Base-by-base conservation (phyloP, 805 yeast genomes). In the Priceomyces castillae region DNA sequence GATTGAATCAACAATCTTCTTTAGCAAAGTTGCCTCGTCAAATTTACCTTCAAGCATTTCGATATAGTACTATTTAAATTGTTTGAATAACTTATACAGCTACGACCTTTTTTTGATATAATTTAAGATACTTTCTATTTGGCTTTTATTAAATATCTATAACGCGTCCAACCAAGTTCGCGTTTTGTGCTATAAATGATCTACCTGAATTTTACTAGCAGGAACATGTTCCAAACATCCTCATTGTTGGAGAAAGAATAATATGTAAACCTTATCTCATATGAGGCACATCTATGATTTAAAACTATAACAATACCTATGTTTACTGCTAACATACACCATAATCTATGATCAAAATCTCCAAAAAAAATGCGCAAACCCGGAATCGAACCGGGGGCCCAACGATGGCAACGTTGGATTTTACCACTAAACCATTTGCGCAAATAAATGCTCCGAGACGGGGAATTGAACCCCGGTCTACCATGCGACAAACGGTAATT, bases 11-110 rank as follows among this genome's bases (percentile, higher is more conserved):
- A 90, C 85, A 60, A 90, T 84, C 67, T 86, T 90, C 71, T 94
- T 94, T 63, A 94, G 80, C 52, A 90, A 78, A 45, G 90, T 78
- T 42, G 98, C 96, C 74, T 90, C 90, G 57, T 86, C 92, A 56
- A 94, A 87, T 74, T 90, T 90, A 54, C 96, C 98, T 81, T 94
- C 99, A 73, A 94, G 81, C 98, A 94, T 94, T 25, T 37, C 9
- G 31, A 11, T 20, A 12, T 35, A 9, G 35, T 40, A 34, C 30
- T 28, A n/a, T 40, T 22, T 30, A 36, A 3, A 12, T 26, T 39
- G 11, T 19, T 36, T 14, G 4, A 22, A 30, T 28, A 11, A 28
- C 31, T 10, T 28, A 28, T n/a, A 5, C 31, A 28, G 15, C 31
- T 28, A 12, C 15, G 10, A 11, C 15, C 15, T 28, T 28, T n/a